Evolutionary conservation across 192 early-diverging fungal genomes (phyloP), one percentile per base, ranked within the genome.

Genomic region (Cetraspora pellucida): DNA sequence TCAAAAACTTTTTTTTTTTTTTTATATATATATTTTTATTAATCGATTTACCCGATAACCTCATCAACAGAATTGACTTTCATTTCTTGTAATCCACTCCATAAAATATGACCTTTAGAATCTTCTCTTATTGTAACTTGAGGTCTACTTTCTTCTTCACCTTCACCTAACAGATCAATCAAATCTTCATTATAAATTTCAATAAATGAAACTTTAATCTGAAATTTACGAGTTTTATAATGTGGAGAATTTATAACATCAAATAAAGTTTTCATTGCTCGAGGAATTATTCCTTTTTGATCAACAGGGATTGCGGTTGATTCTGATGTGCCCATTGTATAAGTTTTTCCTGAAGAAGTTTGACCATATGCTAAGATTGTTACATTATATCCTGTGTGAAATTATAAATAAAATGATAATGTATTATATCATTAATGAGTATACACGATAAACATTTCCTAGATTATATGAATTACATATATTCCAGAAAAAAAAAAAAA

Each of bases 161-260:
- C 28, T 70, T 88, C 89, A 65, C 91, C 92, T 30, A 97, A 81
- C 50, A 99, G 83, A 84, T 99, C 97, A 21, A 96, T 90, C 54
- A 97, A 83, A 46, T 99, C 97, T 76, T 99, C 97, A 80, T 99
- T 99, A 82, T 99, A 97, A 10, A 97, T 89, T 77, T 99, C 97
- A 30, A 99, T 80, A 84, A 97, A 98, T 11, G 95, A 96, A 11
- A 97, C 94, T 30, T 85, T 85, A 27, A 93, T 83, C 3, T 73
- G 79, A 23, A 83, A 85, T 31, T 81, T 80, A 37, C 70, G 65
- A 2, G 73, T 44, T 37, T 78, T 78, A n/a, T 80, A 77, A 25
- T 80, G 76, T 37, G 78, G 72, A 25, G 60, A 66, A 49, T 72
- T 81, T 13, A 78, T 78, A 45, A 46, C 31, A 7, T 83, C 78